Evolutionary conservation across 495 filamentous ascomycete species (phyloP).

Genomic region (Friedmanniomyces endolithicus): DNA sequence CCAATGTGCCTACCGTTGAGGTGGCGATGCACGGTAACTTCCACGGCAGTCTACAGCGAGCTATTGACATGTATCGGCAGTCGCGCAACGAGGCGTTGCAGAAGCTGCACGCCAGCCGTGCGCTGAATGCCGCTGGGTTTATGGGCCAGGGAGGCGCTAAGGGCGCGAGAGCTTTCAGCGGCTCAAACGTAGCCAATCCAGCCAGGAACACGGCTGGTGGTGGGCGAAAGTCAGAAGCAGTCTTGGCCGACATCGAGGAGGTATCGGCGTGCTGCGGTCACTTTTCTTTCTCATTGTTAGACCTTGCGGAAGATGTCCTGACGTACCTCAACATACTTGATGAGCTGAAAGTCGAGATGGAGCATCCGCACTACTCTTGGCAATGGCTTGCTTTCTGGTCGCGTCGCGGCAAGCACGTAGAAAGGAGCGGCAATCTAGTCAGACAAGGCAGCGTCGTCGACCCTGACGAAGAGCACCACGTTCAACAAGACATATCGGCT

Average conservation of each 20-base stretch:
- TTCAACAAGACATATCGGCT: slow-evolving; percentile 7
- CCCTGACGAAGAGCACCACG: slow-evolving; percentile 12
- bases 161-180: background rate
- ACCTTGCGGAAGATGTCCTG: slow-evolving; percentile 81
- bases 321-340: slow-evolving; percentile 71
- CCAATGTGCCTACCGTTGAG: slow-evolving; percentile 9
- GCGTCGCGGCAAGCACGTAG: background rate
- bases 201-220: background rate
- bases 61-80: slow-evolving; percentile 61
- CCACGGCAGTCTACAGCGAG: slow-evolving; percentile 60
- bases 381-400: slow-evolving; percentile 79
- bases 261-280: slow-evolving; percentile 91
- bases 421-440: background rate
- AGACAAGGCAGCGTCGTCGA: background rate
- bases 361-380: slow-evolving; percentile 55
- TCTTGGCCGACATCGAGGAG: slow-evolving; percentile 92
- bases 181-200: background rate
- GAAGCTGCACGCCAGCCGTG: slow-evolving; percentile 46
- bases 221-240: slow-evolving; percentile 40
- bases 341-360: slow-evolving; percentile 57
- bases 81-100: slow-evolving; percentile 64
- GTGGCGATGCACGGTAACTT: slow-evolving; percentile 71
- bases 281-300: slow-evolving; percentile 77
- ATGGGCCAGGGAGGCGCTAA: background rate
- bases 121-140: slow-evolving; percentile 4